phyloP scores from a whole-genome alignment of 768 basidiomycete genomes.

The Peribolospora kevripleyi region DNA sequence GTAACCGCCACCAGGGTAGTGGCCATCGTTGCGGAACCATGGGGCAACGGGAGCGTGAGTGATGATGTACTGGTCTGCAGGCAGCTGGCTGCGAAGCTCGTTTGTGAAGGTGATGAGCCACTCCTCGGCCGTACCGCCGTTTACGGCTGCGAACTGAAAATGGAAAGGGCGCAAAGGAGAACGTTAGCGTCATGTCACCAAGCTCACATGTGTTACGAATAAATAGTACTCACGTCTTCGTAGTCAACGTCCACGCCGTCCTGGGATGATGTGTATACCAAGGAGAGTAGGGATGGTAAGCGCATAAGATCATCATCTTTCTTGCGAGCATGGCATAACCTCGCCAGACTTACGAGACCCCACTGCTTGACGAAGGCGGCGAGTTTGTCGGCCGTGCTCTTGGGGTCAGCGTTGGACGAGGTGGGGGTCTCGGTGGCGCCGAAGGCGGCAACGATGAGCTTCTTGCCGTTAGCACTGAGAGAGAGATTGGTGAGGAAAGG shows the following conservation, averaged over 20 bases:
- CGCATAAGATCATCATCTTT: slow-evolving; percentile 22
- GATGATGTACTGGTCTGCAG: slow-evolving; percentile 28
- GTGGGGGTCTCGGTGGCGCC: slow-evolving; percentile 35
- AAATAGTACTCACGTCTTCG: slow-evolving; percentile 13
- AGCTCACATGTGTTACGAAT: no score
- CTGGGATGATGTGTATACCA: no score
- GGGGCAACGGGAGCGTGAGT: slow-evolving; percentile 12
- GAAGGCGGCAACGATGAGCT: slow-evolving; percentile 24
- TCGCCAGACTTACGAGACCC: not conserved
- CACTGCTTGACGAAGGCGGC: slow-evolving; percentile 36
- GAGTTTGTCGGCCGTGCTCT: slow-evolving; percentile 36
- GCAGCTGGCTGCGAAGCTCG: slow-evolving; percentile 28
- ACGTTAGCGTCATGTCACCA: no score
- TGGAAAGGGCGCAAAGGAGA: not conserved
- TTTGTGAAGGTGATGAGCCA: slow-evolving; percentile 35
- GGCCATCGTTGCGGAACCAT: not conserved
- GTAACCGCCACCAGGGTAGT: slow-evolving; percentile 17
- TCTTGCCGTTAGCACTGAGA: slow-evolving; percentile 29
- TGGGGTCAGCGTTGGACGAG: slow-evolving; percentile 33
- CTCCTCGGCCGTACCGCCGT: slow-evolving; percentile 30
- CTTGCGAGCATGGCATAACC: not conserved
- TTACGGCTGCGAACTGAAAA: slow-evolving; percentile 32
- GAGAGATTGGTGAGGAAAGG: no score
- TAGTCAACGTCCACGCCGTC: slow-evolving; percentile 58
- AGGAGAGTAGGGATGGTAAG: no score